These are phyloP conservation scores for Rachicladosporium sp. DNA, from an alignment of 2,329 filamentous ascomycete species.

Conservation along the genomic window DNA sequence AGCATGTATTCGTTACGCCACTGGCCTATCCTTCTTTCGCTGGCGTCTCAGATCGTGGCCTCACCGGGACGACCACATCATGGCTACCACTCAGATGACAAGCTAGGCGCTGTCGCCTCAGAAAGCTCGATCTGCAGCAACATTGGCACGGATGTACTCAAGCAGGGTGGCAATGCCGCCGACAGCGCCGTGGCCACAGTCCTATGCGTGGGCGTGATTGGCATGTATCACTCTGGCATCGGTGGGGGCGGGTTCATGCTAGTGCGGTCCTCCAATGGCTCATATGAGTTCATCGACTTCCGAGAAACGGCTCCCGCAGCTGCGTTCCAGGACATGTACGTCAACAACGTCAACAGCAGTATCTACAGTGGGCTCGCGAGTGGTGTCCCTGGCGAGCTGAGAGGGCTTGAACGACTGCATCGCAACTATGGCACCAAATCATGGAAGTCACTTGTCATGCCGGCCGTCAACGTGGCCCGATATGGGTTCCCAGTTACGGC, in stretches of 20 bases:
- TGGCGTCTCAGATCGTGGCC: background rate
- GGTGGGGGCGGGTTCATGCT: conserved; percentile 88
- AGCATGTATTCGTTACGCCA: too few relatives aligned
- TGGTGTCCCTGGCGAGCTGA: conserved; percentile 61
- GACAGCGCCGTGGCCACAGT: conserved; percentile 37
- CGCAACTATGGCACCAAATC: conserved; percentile 48
- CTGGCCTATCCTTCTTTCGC: too few relatives aligned
- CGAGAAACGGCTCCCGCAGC: conserved; percentile 76
- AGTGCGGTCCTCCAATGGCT: conserved; percentile 58
- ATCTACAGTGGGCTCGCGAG: conserved; percentile 37
- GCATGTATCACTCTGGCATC: conserved; percentile 49
- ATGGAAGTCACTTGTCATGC: conserved; percentile 54
- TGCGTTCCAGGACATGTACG: conserved; percentile 75
- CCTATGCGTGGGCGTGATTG: conserved; percentile 36
- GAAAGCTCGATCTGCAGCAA: conserved; percentile 33
- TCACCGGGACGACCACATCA: conserved; percentile 2
- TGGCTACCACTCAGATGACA: conserved; percentile 8
- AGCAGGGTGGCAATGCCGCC: conserved; percentile 39
- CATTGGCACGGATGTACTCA: conserved; percentile 36
- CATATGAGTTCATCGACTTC: conserved; percentile 80
- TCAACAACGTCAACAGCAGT: conserved; percentile 53
- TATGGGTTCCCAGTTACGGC: conserved; percentile 60
- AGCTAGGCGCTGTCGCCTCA: conserved; percentile 34
- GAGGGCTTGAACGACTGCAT: conserved; percentile 70
- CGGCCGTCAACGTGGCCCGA: conserved; percentile 61